These are phyloP conservation scores for Blastocystis sp. DNA, from an alignment of 352 stramenopile species.

Conservation along the genomic window DNA sequence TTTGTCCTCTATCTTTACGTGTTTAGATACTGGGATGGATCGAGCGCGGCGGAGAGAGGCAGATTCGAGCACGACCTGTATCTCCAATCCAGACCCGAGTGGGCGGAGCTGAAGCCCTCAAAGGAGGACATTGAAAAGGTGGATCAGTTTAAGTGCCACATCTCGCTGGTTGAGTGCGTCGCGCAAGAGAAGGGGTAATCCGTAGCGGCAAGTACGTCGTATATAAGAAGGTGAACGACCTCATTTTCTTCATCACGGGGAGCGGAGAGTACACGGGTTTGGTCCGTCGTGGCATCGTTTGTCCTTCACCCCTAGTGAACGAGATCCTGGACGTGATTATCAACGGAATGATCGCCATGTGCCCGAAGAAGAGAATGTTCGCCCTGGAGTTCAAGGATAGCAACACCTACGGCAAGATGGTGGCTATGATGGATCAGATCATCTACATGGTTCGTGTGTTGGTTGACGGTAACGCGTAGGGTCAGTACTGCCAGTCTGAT, in stretches of 20 bases:
- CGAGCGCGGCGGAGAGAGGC: slow-evolving; percentile 24
- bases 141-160: slow-evolving; percentile 28
- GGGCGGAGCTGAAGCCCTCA: slow-evolving; percentile 31
- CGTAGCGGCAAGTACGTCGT: slow-evolving; percentile 51
- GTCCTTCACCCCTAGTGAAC: slow-evolving; percentile 6
- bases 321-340: slow-evolving; percentile 55
- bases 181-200: background rate
- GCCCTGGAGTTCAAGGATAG: slow-evolving; percentile 1
- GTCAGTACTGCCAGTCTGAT: slow-evolving; percentile 61
- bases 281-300: slow-evolving; percentile 5
- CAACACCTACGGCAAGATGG: slow-evolving; percentile 65
- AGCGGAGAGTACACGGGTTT: slow-evolving; percentile 48
- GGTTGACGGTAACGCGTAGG: background rate
- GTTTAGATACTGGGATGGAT: slow-evolving; percentile 66
- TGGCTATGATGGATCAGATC: slow-evolving; percentile 54
- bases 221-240: slow-evolving; percentile 37
- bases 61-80: slow-evolving; percentile 67
- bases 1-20: background rate
- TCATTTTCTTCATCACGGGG: slow-evolving; percentile 64
- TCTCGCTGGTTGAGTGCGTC: slow-evolving; percentile 28
- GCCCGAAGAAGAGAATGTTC: slow-evolving; percentile 26
- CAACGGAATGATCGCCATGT: slow-evolving; percentile 19
- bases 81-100: slow-evolving; percentile 45
- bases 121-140: slow-evolving; percentile 1
- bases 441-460: slow-evolving; percentile 42